Conservation (phyloP, 164 flowering plant genomes). For the Aristolochia fimbriata region DNA sequence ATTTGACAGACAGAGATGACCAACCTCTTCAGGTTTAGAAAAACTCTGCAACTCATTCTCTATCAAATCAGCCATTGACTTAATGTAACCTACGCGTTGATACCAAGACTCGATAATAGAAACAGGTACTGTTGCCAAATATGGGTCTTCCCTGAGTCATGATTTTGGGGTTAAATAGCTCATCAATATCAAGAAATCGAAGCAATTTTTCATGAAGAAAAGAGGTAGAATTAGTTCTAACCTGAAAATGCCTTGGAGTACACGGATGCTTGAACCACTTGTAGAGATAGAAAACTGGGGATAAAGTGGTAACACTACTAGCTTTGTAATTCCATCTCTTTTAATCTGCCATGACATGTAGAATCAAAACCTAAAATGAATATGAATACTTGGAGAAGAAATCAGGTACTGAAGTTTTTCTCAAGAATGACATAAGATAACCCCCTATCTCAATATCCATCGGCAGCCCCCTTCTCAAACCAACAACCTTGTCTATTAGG, state of each 20-base stretch:
- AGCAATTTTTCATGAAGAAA: background rate
- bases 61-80: conserved; percentile 89
- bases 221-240: conserved; percentile 8
- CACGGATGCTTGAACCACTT: conserved; percentile 94
- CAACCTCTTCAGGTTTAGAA: conserved; percentile 64
- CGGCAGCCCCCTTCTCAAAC: too few species aligned
- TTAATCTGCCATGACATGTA: conserved; percentile 46
- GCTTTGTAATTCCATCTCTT: conserved; percentile 72
- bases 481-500: too few species aligned
- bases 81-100: conserved; percentile 83
- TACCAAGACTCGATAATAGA: conserved; percentile 87
- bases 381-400: too few species aligned
- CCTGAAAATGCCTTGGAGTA: conserved; percentile 74
- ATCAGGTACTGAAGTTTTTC: too few species aligned
- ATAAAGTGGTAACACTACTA: conserved; percentile 93
- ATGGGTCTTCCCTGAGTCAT: conserved; percentile 58
- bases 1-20: background rate
- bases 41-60: conserved; percentile 62
- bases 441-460: too few species aligned
- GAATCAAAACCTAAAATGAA: background rate
- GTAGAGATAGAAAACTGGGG: conserved; percentile 97
- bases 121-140: conserved; percentile 73
- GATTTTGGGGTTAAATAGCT: conserved; percentile 6
- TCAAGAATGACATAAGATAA: too few species aligned
- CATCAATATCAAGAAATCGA: background rate